Evolutionary conservation across 306 rosid species (phyloP).

Genomic region (Lathyrus tuberosus): DNA sequence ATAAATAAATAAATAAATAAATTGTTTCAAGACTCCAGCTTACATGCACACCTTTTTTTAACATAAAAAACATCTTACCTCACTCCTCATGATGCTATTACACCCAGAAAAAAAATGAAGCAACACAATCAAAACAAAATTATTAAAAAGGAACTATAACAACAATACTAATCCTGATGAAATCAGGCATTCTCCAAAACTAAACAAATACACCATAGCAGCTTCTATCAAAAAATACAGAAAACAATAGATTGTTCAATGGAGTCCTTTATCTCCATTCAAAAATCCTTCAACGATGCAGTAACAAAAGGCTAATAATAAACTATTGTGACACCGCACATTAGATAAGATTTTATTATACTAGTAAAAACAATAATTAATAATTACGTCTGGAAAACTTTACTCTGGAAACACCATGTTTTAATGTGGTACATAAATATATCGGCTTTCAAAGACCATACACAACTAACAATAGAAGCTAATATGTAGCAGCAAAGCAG

Average conservation of each 20-base stretch:
- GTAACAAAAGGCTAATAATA: conserved; percentile 3
- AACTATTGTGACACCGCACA: not conserved
- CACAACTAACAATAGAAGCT: not conserved
- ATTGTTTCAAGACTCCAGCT: not conserved
- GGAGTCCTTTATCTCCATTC: not conserved
- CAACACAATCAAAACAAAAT: not conserved
- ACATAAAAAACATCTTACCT: not conserved
- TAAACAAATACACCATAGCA: not conserved
- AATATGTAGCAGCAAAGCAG: not conserved
- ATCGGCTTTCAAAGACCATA: not conserved
- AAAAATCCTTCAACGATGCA: conserved; percentile 15
- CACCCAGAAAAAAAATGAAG: conserved; percentile 9
- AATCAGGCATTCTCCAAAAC: conserved; percentile 2
- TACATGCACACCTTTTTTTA: not conserved
- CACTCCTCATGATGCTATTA: conserved; percentile 18
- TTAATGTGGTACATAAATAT: not conserved
- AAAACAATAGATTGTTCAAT: conserved; percentile 20
- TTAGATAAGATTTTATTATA: not conserved
- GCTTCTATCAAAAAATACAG: not conserved
- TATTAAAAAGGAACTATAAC: not conserved
- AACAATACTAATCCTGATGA: not conserved
- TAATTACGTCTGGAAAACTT: not conserved
- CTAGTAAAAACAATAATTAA: not conserved
- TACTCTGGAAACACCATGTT: not conserved
- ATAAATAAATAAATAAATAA: too few species aligned